phyloP scores from a whole-genome alignment of 2,329 filamentous ascomycete species.

The Nothopassalora personata region DNA sequence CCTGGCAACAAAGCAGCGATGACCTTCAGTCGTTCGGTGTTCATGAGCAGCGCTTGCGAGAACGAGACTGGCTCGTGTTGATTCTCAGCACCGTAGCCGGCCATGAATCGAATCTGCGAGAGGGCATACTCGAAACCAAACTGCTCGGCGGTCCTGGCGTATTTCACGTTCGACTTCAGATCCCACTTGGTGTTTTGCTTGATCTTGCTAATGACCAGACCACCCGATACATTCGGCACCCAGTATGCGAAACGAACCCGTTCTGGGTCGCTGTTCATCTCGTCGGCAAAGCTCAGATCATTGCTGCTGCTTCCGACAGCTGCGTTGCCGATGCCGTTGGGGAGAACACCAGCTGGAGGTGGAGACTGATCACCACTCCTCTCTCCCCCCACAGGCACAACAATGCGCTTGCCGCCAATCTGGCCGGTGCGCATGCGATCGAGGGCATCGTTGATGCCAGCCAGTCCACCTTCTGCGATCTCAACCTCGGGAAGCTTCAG shows the following conservation, averaged over 20 bases:
- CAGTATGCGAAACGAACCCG: slow-evolving; percentile 49
- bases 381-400: slow-evolving; percentile 45
- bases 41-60: slow-evolving; percentile 46
- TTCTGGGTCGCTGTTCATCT: slow-evolving; percentile 40
- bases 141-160: slow-evolving; percentile 46
- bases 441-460: slow-evolving; percentile 62
- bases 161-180: slow-evolving; percentile 45
- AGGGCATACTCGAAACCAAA: slow-evolving; percentile 50
- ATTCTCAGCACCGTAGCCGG: slow-evolving; percentile 40
- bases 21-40: slow-evolving; percentile 46
- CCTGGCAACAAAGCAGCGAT: slow-evolving; percentile 50
- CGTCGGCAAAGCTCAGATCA: slow-evolving; percentile 32
- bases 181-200: slow-evolving; percentile 48
- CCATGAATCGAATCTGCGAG: slow-evolving; percentile 51
- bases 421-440: slow-evolving; percentile 61
- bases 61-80: slow-evolving; percentile 52
- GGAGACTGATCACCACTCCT: slow-evolving; percentile 13
- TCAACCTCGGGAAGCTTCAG: slow-evolving; percentile 62
- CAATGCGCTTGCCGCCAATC: slow-evolving; percentile 62
- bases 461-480: slow-evolving; percentile 57
- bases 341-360: slow-evolving; percentile 8
- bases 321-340: slow-evolving; percentile 16
- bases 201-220: slow-evolving; percentile 50
- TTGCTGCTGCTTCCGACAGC: slow-evolving; percentile 10
- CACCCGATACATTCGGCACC: slow-evolving; percentile 52